Evolutionary conservation across 1,284 basidiomycete species (phyloP).

Genomic region (Malassezia arunalokei): DNA sequence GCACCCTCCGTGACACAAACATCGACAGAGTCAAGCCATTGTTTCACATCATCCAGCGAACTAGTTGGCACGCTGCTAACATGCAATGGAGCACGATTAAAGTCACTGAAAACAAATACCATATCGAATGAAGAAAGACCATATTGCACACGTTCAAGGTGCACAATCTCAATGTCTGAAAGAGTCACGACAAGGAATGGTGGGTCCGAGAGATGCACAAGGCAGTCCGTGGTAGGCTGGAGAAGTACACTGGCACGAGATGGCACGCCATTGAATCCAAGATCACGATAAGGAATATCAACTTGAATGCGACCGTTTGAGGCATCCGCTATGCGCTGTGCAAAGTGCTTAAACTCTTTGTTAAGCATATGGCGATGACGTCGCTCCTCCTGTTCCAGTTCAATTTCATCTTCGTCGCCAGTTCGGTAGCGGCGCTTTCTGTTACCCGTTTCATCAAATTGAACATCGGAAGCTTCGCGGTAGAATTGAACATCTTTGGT

Average conservation of each 20-base stretch:
- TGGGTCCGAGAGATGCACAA: conserved; percentile 86
- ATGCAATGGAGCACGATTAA: conserved; percentile 71
- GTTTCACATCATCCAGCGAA: conserved; percentile 41
- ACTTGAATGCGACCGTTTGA: conserved; percentile 69
- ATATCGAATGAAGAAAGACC: conserved; percentile 94
- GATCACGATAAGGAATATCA: conserved; percentile 91
- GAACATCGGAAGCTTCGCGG: conserved; percentile 92
- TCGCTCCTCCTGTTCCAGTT: conserved; percentile 94
- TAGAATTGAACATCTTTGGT: conserved; percentile 97
- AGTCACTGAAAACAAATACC: conserved; percentile 91
- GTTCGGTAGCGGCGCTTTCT: conserved; percentile 92
- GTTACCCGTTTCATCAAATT: conserved; percentile 98
- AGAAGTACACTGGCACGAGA: conserved; percentile 86
- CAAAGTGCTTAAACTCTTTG: conserved; percentile 87
- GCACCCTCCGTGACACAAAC: conserved; percentile 91
- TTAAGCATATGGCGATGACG: conserved; percentile 78
- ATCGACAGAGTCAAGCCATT: conserved; percentile 83
- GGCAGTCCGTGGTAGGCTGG: conserved; percentile 91
- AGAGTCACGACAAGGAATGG: conserved; percentile 94
- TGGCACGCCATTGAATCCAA: conserved; percentile 94
- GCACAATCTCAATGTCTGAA: conserved; percentile 87
- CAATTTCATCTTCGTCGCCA: conserved; percentile 97
- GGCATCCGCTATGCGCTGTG: conserved; percentile 82
- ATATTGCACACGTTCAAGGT: conserved; percentile 92
- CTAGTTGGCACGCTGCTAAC: conserved; percentile 38